phyloP scores from a whole-genome alignment of 345 rosid species.

The Melaleuca quinquenervia region DNA sequence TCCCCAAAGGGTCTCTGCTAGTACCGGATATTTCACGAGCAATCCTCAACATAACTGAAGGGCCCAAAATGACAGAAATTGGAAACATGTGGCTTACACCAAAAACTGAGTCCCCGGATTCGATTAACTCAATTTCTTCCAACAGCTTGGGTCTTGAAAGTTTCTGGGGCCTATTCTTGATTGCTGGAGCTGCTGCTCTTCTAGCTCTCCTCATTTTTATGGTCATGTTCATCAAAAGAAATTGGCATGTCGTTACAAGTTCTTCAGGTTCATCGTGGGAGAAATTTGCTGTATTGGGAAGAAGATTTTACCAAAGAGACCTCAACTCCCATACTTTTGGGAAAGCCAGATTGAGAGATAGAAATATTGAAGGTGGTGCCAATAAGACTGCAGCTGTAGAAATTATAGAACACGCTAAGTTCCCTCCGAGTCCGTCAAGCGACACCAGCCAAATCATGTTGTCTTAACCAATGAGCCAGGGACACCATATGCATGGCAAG shows the following conservation, averaged over 20 bases:
- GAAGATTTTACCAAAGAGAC: not conserved
- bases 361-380: not conserved
- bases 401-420: not conserved
- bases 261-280: not conserved
- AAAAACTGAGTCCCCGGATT: not conserved
- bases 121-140: fast-evolving
- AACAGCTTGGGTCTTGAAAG: not conserved
- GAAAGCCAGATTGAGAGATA: not conserved
- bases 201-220: not conserved
- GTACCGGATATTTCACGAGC: not conserved
- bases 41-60: not conserved
- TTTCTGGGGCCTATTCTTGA: not conserved
- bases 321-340: not conserved
- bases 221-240: not conserved
- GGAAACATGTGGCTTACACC: not conserved
- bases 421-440: not conserved
- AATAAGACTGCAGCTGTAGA: not conserved
- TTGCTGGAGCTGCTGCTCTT: not conserved
- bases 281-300: not conserved
- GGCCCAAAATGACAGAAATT: fast-evolving
- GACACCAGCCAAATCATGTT: not conserved
- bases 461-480: not conserved
- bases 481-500: not conserved
- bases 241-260: not conserved
- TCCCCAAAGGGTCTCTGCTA: not conserved